Base-by-base conservation (phyloP, 352 stramenopile genomes). In the Peronospora farinosa region DNA sequence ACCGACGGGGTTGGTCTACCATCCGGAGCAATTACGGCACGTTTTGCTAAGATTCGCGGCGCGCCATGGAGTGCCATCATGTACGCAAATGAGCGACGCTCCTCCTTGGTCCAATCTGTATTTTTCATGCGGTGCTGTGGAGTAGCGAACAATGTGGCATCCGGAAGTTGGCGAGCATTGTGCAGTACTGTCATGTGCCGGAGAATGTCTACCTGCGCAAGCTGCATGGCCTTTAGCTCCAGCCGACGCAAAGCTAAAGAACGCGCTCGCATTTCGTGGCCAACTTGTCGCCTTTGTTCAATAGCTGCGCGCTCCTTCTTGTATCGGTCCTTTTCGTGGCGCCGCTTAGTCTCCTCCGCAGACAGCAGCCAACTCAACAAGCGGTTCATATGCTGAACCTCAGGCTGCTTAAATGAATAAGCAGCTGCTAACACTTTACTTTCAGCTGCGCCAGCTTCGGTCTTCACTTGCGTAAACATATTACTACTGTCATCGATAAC, bases 341-440 rank as follows among this genome's bases (percentile, higher is more conserved):
- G 78, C 5, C 74, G 74, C 58, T 92, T 88, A 33, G 87, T 78
- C 28, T 95, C 84, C 37, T 95, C 84, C 0, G 77, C 81, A 25
- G 84, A 95, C 21, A 95, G 57, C 17, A 95, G 57, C 84, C 84
- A 95, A 32, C 86, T 74, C 28, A 95, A 60, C 45, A 95, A 56
- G 1, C 84, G 79, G 53, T 95, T 95, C 84, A 95, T 95, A 46
- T 88, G 76, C 55, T 95, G 84, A 49, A 95, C 84, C 47, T 95
- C 84, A 0, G 84, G 84, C 51, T 92, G 81, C 58, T 89, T 91
- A 48, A 89, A 95, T 30, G 72, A 74, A 38, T 67, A 69, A 3
- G 68, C 54, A n/a, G 43, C 40, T 33, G 47, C 21, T 10, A 32
- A 31, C 5, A 39, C 44, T 41, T 46, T 51, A 16, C 42, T 60